Percentiles rank a stretch among this genome's conserved stretches.
Conservation (phyloP, 1,139 yeast species). For the Yamadazyma blattariae region DNA sequence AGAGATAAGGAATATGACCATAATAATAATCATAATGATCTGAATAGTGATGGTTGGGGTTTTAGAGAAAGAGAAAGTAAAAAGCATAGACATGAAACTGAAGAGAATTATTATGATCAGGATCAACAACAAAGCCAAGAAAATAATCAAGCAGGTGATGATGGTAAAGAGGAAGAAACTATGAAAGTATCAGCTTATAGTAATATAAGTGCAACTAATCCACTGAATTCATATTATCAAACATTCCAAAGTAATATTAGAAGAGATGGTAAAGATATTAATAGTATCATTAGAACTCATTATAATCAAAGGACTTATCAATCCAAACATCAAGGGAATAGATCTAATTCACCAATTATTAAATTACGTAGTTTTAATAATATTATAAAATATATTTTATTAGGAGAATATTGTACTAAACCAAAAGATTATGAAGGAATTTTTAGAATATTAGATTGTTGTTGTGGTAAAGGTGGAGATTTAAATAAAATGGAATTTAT, state of each 20-base stretch:
- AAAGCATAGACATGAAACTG: background rate
- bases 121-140: background rate
- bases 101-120: conserved; percentile 1
- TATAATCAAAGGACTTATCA: conserved; percentile 82
- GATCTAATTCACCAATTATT: conserved; percentile 81
- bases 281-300: conserved; percentile 72
- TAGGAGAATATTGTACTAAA: conserved; percentile 51
- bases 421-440: conserved; percentile 28
- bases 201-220: conserved; percentile 30
- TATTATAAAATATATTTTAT: conserved; percentile 83
- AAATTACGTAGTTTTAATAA: conserved; percentile 87
- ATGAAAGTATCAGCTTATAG: conserved; percentile 22
- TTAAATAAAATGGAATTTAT: conserved; percentile 83
- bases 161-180: too few species aligned
- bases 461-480: conserved; percentile 99
- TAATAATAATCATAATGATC: background rate
- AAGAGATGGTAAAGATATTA: conserved; percentile 39
- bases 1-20: conserved; percentile 6
- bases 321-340: conserved; percentile 55
- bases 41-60: conserved; percentile 1
- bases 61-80: conserved; percentile 1
- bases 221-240: conserved; percentile 29
- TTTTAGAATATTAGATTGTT: conserved; percentile 64
- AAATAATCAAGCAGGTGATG: conserved; percentile 4
- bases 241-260: conserved; percentile 40